phyloP scores from a whole-genome alignment of 768 basidiomycete genomes.

The Hebeloma cylindrosporum region DNA sequence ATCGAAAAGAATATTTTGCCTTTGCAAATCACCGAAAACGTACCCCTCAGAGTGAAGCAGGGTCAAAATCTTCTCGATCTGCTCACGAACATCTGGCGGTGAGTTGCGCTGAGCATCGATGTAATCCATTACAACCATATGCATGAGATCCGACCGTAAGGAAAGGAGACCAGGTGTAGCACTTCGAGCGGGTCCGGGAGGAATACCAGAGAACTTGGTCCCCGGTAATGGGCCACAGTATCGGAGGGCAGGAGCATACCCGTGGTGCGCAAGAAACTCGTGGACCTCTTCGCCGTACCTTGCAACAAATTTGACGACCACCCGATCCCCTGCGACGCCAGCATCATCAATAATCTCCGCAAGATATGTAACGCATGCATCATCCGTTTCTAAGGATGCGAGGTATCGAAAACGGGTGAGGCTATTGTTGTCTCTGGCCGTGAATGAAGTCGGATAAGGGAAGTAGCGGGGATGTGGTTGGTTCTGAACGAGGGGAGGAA shows the following conservation, averaged over 20 bases:
- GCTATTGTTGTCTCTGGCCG: background rate
- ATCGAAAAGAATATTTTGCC: conserved; percentile 32
- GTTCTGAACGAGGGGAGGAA: conserved; percentile 4
- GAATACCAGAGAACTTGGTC: background rate
- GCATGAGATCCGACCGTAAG: conserved; percentile 14
- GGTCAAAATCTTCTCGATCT: conserved; percentile 20
- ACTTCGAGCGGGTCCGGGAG: background rate
- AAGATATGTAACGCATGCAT: conserved; percentile 24
- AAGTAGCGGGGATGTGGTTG: conserved; percentile 19
- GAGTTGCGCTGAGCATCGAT: conserved; percentile 16
- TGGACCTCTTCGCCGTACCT: conserved; percentile 35
- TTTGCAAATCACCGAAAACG: conserved; percentile 39
- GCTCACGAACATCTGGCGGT: conserved; percentile 17
- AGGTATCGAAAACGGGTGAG: conserved; percentile 16
- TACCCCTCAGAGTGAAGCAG: conserved; percentile 30
- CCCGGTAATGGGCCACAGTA: conserved; percentile 27
- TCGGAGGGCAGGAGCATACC: conserved; percentile 29
- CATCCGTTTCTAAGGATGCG: conserved; percentile 17
- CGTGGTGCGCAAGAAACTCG: conserved; percentile 25
- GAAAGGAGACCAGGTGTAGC: conserved; percentile 15
- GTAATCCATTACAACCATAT: conserved; percentile 43
- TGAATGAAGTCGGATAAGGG: conserved; percentile 19
- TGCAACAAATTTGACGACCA: conserved; percentile 40
- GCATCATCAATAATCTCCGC: conserved; percentile 14
- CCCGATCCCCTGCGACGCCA: background rate